Evolutionary conservation across 2,329 filamentous ascomycete species (phyloP), one percentile per base, ranked within the genome.

Genomic region (Colletotrichum sp.): DNA sequence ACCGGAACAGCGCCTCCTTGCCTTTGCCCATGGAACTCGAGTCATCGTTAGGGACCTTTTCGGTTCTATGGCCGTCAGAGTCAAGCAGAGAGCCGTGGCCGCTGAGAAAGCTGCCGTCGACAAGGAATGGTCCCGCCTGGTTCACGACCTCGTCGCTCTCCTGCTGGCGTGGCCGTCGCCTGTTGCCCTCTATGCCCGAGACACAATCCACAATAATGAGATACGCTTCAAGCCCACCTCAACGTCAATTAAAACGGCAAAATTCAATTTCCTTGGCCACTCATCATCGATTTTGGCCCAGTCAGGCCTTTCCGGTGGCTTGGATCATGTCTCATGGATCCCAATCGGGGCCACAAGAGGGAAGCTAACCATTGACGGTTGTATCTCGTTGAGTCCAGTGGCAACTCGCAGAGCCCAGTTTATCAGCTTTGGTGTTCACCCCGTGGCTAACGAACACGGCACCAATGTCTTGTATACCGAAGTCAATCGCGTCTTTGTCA

Each of bases 1-100:
- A 13, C 83, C 88, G 9, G 90, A 92, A 65, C 90, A 94, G 62
- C 87, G 89, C 64, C 80, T 95, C 8, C 80, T 88, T 10, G 86
- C 84, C 44, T 90, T 89, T 72, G 83, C 86, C 24, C 92, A 95
- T 85, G 96, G 96, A 6, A 98, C 96, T 0, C 90, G 92, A 32
- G 92, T 96, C 3, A 90, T 89, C 1, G 93, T 98, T 8, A 91
- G 93, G 72, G 93, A 98, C 82, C 87, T 98, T 1, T 99, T 98
- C 84, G 96, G 96, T 1, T 94, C 93, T 75, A 95, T 98, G 91
- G 96, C 96, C 0, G 96, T 98, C 15, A 92, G 96, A 16, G 93
- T 98, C 30, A 98, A 97, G 82, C 94, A 96, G 79, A 91, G 96
- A 77, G 91, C 92, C 0, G 79, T 91, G 0, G 79, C 92, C 5